A percentile compares a stretch with the other conserved stretches of the same genome.
These are phyloP conservation scores for Pouteria campechiana DNA, from an alignment of 179 eudicot genomes.

Conservation along the genomic window DNA sequence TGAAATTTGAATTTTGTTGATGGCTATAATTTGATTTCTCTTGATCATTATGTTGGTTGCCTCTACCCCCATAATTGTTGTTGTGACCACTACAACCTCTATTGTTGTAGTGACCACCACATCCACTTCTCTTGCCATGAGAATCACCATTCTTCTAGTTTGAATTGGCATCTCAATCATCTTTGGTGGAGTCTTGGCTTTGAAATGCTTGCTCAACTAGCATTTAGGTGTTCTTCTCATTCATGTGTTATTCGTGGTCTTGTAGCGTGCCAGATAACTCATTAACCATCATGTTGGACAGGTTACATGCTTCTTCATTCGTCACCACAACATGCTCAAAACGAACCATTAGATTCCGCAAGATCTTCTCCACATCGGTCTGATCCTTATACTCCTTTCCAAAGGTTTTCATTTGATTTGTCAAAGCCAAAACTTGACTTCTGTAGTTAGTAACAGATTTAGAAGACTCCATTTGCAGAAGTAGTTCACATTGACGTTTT, in stretches of 20 bases:
- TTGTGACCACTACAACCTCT: too few species aligned
- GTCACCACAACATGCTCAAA: background rate
- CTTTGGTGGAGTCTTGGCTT: background rate
- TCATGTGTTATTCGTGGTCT: background rate
- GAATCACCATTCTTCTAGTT: background rate
- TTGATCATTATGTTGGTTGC: too few species aligned
- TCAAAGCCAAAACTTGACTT: background rate
- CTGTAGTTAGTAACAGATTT: slow-evolving; percentile 1
- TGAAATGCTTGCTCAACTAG: background rate
- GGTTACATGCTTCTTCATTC: background rate
- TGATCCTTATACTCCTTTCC: too few species aligned
- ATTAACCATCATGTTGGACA: background rate
- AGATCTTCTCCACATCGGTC: background rate
- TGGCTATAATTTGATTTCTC: too few species aligned
- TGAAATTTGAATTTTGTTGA: too few species aligned
- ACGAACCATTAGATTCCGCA: background rate
- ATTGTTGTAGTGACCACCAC: too few species aligned
- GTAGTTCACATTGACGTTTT: slow-evolving; percentile 5
- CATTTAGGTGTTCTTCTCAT: background rate
- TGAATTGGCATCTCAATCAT: background rate
- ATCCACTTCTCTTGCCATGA: background rate
- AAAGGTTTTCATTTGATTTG: too few species aligned
- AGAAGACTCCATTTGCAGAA: background rate
- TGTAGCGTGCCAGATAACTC: background rate
- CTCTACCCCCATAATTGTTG: too few species aligned